Conservation (phyloP, 176 grass and related monocot genomes). For the Metroxylon sagu region DNA sequence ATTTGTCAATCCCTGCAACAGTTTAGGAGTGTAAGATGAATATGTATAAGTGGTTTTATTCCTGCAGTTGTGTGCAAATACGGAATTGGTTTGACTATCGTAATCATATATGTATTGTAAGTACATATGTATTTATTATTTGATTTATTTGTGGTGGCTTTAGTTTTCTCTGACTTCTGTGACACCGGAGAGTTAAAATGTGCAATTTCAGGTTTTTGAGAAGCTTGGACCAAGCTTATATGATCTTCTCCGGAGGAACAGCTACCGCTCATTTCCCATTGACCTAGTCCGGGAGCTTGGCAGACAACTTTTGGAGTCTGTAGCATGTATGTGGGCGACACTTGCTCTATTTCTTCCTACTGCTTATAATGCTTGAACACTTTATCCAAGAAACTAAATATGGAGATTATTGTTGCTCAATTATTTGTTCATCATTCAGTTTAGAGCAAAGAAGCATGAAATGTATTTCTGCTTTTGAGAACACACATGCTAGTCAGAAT, state of each 20-base stretch:
- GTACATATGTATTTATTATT: constrained; percentile 61
- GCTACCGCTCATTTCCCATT: constrained; percentile 76
- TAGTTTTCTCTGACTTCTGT: no score
- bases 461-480: not conserved
- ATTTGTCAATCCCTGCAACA: constrained; percentile 19
- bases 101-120: constrained; percentile 99
- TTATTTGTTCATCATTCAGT: not conserved
- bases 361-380: not conserved
- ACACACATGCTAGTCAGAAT: not conserved
- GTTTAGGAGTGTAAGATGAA: constrained; percentile 64
- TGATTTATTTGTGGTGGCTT: constrained; percentile 1
- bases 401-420: no score
- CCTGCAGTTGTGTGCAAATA: constrained; percentile 99
- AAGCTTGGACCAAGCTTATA: constrained; percentile 90
- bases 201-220: constrained; percentile 63
- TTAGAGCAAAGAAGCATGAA: not conserved
- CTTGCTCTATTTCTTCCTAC: not conserved
- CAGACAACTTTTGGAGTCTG: constrained; percentile 90
- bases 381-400: not conserved
- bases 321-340: constrained; percentile 53
- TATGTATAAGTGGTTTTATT: constrained; percentile 69
- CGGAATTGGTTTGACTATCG: constrained; percentile 99
- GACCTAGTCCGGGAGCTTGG: constrained; percentile 82
- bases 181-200: no score
- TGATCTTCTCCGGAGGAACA: constrained; percentile 75